Conservation (phyloP, 352 stramenopile genomes). For the Peronospora belbahrii region DNA sequence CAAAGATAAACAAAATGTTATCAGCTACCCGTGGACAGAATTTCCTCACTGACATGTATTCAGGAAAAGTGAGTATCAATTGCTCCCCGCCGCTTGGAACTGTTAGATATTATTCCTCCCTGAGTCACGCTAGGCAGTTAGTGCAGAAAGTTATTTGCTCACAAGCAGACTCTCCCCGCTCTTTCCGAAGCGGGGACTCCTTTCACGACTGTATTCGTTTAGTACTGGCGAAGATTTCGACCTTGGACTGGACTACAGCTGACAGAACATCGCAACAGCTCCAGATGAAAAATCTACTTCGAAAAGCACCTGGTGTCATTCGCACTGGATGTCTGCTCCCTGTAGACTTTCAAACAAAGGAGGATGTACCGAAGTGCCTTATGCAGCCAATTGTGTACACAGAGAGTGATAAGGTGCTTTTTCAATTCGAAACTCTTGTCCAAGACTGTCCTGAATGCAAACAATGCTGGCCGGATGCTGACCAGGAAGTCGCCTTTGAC, state of each 20-base stretch:
- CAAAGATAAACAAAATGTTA: conserved; percentile 42
- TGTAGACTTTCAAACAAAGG: conserved; percentile 8
- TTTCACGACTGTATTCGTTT: conserved; percentile 68
- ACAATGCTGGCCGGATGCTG: conserved; percentile 12
- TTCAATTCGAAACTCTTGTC: background rate
- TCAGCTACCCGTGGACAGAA: conserved; percentile 46
- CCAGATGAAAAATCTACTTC: conserved; percentile 23
- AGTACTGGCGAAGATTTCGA: conserved; percentile 65
- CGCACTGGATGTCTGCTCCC: conserved; percentile 25
- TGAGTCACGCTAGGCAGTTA: conserved; percentile 32
- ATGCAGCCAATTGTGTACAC: too few relatives aligned
- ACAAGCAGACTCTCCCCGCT: conserved; percentile 11
- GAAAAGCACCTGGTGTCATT: conserved; percentile 22
- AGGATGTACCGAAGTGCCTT: conserved; percentile 7
- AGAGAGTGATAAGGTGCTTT: too few relatives aligned
- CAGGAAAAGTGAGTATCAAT: conserved; percentile 46
- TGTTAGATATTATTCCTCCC: conserved; percentile 51
- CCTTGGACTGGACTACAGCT: conserved; percentile 68
- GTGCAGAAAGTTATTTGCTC: conserved; percentile 33
- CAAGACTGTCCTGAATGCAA: conserved; percentile 16
- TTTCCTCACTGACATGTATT: conserved; percentile 63
- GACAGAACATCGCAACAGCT: conserved; percentile 40
- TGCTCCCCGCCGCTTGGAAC: conserved; percentile 65
- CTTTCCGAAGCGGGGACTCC: conserved; percentile 35
- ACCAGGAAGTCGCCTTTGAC: conserved; percentile 14